Percentiles rank a stretch among this genome's conserved stretches.
phyloP scores from a whole-genome alignment of 495 filamentous ascomycete species.

The Lindgomyces ingoldianus region DNA sequence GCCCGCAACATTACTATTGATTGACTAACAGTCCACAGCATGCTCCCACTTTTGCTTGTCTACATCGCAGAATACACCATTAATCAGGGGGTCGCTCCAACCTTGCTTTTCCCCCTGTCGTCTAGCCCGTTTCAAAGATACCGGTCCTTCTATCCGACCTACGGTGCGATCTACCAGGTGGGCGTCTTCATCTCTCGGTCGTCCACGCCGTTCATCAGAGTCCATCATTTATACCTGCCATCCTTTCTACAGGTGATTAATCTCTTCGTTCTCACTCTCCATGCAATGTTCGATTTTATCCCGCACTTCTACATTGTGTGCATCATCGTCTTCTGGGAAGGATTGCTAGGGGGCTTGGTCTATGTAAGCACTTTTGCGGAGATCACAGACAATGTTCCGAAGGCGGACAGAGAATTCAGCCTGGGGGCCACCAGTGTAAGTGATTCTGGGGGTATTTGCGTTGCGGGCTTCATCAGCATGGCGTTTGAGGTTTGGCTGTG shows the following conservation, averaged over 20 bases:
- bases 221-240: constrained; percentile 78
- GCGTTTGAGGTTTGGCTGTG: constrained; percentile 81
- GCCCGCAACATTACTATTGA: neutral
- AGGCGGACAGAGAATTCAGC: constrained; percentile 83
- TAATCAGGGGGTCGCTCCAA: constrained; percentile 89
- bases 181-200: constrained; percentile 94
- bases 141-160: constrained; percentile 90
- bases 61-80: constrained; percentile 96
- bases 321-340: constrained; percentile 90
- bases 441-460: constrained; percentile 86
- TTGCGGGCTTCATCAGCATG: constrained; percentile 85
- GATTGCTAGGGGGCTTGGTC: constrained; percentile 82
- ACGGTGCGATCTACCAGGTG: constrained; percentile 87
- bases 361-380: constrained; percentile 96
- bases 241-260: constrained; percentile 83
- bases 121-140: constrained; percentile 75
- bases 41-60: constrained; percentile 88
- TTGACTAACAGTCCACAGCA: constrained; percentile 54
- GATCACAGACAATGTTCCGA: constrained; percentile 75
- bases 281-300: constrained; percentile 75
- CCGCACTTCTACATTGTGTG: constrained; percentile 84
- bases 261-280: constrained; percentile 68
- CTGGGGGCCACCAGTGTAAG: constrained; percentile 87
- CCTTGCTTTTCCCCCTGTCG: constrained; percentile 78
- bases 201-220: constrained; percentile 79